These are phyloP conservation scores for Cunninghamia lanceolata DNA, from an alignment of 75 land plant genomes.

Conservation along the genomic window DNA sequence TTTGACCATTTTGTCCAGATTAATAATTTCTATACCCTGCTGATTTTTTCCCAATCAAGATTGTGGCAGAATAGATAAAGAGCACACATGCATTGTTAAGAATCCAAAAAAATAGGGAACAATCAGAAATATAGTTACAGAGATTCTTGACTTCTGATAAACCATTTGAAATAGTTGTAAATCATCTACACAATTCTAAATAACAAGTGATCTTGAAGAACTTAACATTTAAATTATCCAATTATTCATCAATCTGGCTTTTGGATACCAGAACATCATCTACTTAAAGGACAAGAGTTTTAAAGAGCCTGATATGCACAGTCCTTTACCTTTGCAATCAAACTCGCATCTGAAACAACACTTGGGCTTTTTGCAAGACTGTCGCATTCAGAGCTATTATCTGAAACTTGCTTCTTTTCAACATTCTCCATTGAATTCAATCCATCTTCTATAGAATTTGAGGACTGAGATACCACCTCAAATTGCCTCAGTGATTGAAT, in stretches of 20 bases:
- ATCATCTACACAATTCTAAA: not conserved
- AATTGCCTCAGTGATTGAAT: not conserved
- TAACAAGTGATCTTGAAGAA: not conserved
- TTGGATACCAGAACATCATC: not conserved
- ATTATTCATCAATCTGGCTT: not conserved
- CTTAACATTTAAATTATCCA: not conserved
- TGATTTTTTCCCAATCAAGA: not conserved
- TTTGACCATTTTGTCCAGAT: not conserved
- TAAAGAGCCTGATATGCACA: not conserved
- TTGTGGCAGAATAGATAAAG: too few species aligned
- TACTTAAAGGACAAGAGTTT: not conserved
- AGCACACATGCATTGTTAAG: too few species aligned
- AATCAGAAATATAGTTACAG: too few species aligned
- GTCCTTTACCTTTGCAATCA: not conserved
- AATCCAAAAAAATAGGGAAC: too few species aligned
- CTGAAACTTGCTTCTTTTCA: constrained; percentile 1
- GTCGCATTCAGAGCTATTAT: not conserved
- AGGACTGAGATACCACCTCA: not conserved
- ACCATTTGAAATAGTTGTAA: too few species aligned
- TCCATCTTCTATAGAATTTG: not conserved
- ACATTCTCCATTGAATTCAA: not conserved
- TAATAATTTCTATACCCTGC: not conserved
- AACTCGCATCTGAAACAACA: not conserved
- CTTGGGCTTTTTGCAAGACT: not conserved
- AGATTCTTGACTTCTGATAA: too few species aligned